phyloP scores from a whole-genome alignment of 2,329 filamentous ascomycete species.

The Sporothrix luriei region DNA sequence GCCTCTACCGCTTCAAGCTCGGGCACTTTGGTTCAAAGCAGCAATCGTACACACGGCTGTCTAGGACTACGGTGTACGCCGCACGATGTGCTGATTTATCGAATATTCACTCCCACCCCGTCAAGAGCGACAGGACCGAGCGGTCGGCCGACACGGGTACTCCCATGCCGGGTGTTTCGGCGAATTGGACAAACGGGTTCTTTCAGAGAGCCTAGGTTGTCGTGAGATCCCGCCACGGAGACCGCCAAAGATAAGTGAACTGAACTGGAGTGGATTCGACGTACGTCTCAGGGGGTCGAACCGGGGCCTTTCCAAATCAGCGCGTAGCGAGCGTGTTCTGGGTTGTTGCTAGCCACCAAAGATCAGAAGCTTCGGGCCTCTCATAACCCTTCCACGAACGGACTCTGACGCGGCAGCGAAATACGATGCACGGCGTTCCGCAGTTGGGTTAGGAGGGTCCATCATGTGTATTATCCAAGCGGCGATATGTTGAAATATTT shows the following conservation, averaged over 20 bases:
- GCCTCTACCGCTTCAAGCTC: not conserved
- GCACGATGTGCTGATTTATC: not conserved
- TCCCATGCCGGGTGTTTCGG: not conserved
- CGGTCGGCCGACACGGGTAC: not conserved
- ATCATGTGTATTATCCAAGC: not conserved
- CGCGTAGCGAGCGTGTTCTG: not conserved
- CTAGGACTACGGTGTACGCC: no score
- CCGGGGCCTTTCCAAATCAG: not conserved
- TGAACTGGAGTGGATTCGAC: not conserved
- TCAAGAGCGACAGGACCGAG: not conserved
- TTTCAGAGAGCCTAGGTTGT: not conserved
- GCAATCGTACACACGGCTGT: no score
- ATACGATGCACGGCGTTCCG: not conserved
- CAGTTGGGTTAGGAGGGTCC: not conserved
- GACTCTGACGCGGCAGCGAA: not conserved
- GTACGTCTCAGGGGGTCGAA: not conserved
- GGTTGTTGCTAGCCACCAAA: not conserved
- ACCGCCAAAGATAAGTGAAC: conserved; percentile 7
- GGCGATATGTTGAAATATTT: not conserved
- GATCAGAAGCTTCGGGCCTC: not conserved
- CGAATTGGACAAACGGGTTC: conserved; percentile 23
- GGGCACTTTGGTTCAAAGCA: not conserved
- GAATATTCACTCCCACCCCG: not conserved
- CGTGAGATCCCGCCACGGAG: not conserved
- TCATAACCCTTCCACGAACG: not conserved